Conservation (phyloP, 2,329 filamentous ascomycete species). For the Phaeosphaeriaceae sp. region DNA sequence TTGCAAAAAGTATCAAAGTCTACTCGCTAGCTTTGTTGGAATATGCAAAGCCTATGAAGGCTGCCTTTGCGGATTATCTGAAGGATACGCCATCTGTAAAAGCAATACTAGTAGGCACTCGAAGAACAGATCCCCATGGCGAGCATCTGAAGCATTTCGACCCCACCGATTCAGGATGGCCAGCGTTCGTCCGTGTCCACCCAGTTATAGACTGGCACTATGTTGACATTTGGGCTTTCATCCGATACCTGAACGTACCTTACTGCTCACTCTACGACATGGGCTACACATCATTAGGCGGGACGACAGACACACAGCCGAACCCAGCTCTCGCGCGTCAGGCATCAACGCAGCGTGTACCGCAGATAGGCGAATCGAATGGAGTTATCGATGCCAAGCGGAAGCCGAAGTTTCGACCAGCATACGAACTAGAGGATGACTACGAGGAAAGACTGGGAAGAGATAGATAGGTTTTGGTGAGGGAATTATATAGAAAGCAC, state of each 20-base stretch:
- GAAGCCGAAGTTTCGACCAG: constrained; percentile 44
- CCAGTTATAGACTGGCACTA: constrained; percentile 99
- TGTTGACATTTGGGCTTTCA: constrained; percentile 92
- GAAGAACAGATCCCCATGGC: constrained; percentile 91
- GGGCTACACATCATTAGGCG: constrained; percentile 92
- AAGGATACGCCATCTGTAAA: constrained; percentile 67
- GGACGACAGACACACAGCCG: constrained; percentile 84
- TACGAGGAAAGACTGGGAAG: constrained; percentile 49
- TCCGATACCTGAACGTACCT: constrained; percentile 76
- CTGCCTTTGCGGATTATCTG: constrained; percentile 80
- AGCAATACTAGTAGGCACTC: constrained; percentile 86
- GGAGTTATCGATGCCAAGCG: constrained; percentile 18
- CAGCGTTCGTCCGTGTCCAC: constrained; percentile 88
- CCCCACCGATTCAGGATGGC: constrained; percentile 87
- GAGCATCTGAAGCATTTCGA: constrained; percentile 81
- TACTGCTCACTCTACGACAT: constrained; percentile 89
- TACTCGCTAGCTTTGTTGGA: constrained; percentile 80
- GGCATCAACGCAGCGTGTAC: constrained; percentile 23
- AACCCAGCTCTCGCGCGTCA: constrained; percentile 69
- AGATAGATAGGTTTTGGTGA: constrained; percentile 32
- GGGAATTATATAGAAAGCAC: not conserved
- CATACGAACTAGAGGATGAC: constrained; percentile 50
- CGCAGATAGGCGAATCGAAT: constrained; percentile 19
- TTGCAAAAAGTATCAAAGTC: constrained; percentile 65
- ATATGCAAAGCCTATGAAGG: constrained; percentile 80